Evolutionary conservation across 768 basidiomycete species (phyloP), one percentile per base, ranked within the genome.

Genomic region (Neoboletus subvelutipes): DNA sequence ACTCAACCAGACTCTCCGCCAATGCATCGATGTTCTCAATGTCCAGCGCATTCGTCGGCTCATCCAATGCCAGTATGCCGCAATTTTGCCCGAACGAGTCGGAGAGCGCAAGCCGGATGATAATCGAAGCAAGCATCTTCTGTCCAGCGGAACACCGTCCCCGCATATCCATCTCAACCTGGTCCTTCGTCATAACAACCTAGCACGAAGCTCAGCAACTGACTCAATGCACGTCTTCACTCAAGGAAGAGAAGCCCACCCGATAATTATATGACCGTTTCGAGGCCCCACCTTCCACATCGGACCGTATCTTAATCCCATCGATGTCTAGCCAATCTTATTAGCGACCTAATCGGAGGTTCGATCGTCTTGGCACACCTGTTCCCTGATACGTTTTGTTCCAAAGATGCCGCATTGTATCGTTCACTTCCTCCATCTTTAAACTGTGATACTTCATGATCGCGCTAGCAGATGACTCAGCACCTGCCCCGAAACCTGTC

Each of bases 381-480:
- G 95, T 98, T 64, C 96, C 96, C 71, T 98, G 96, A 73, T 99
- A 99, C 0, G 95, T 98, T 76, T 94, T 96, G 70, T 94, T 96
- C 97, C 97, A 99, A 4, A 98, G 72, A 67, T 97, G 93, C 47
- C 88, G 88, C 85, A 98, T 96, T 15, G 88, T 95, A 66, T 97
- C 94, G 67, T 99, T 99, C 65, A 99, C 94, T 77, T 99, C 97
- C 72, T 95, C 93, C 97, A 98, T 97, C 76, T 99, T 99, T 64
- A 97, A 80, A 15, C 86, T 77, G 67, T 99, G 97, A 67, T 98
- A 99, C 73, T 92, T 93, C 92, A 99, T 97, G 71, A 99, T 98
- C 41, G 95, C 97, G 63, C 96, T 98, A 56, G 2, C 55, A 59
- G 22, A 40, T 41, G 59, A n/a, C n/a, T 74, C 50, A 68, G 57